phyloP scores from a whole-genome alignment of 1,139 yeast species.

The Diutina ranongensis region DNA sequence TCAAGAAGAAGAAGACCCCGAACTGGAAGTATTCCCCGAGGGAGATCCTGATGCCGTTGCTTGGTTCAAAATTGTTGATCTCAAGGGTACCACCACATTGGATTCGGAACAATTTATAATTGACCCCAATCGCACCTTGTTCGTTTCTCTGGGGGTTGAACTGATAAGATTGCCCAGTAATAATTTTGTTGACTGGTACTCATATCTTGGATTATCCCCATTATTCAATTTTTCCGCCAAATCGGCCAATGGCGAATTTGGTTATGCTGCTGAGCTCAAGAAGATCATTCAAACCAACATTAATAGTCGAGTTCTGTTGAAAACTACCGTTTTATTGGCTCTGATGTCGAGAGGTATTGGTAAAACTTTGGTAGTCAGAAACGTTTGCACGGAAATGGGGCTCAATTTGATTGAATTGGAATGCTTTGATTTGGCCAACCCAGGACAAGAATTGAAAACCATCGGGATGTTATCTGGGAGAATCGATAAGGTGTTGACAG shows the following conservation, averaged over 20 bases:
- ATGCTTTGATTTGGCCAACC: constrained; percentile 47
- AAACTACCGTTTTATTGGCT: constrained; percentile 53
- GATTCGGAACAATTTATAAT: constrained; percentile 41
- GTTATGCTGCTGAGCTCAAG: constrained; percentile 40
- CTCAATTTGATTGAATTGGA: constrained; percentile 62
- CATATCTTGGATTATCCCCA: constrained; percentile 26
- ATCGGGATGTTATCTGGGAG: constrained; percentile 70
- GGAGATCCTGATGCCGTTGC: constrained; percentile 69
- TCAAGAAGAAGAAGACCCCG: constrained; percentile 16
- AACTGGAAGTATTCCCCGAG: constrained; percentile 27
- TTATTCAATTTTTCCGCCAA: constrained; percentile 21
- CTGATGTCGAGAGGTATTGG: constrained; percentile 76
- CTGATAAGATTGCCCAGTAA: constrained; percentile 27
- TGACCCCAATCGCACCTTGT: constrained; percentile 52
- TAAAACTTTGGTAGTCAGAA: constrained; percentile 51
- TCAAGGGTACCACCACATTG: constrained; percentile 17
- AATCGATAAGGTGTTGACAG: constrained; percentile 38
- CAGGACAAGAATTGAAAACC: constrained; percentile 69
- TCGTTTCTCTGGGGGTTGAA: constrained; percentile 56
- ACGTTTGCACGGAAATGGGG: constrained; percentile 49
- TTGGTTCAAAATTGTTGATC: constrained; percentile 61
- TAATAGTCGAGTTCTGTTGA: constrained; percentile 21
- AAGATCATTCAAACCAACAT: constrained; percentile 25
- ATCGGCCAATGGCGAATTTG: constrained; percentile 19
- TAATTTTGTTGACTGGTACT: constrained; percentile 32